Conservation (phyloP, 208 protist genomes). For the Phytomonas francai region DNA sequence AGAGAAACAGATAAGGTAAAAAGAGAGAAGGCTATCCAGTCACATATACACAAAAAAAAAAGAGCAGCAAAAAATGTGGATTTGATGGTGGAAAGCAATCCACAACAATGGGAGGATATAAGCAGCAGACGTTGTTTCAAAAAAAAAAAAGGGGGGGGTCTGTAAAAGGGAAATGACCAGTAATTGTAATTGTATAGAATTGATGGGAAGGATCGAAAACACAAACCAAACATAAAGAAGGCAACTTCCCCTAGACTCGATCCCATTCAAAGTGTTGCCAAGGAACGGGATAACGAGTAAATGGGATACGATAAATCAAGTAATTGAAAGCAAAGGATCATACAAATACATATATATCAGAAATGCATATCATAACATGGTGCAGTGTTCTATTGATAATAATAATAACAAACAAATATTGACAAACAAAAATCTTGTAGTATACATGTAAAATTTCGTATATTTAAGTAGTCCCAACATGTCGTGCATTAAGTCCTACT, state of each 20-base stretch:
- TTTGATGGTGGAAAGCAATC: background rate
- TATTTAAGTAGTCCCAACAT: background rate
- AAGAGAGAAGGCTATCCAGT: background rate
- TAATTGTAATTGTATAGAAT: background rate
- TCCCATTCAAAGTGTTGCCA: background rate
- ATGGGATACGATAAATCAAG: background rate
- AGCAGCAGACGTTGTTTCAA: background rate
- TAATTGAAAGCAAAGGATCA: background rate
- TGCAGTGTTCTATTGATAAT: background rate
- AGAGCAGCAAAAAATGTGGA: background rate
- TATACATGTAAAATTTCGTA: background rate
- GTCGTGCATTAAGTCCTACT: background rate
- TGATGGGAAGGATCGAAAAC: background rate
- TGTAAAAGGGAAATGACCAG: background rate
- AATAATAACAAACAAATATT: background rate
- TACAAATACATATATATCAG: background rate
- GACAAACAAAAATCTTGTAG: background rate
- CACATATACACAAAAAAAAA: slow-evolving; percentile 5
- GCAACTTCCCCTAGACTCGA: background rate
- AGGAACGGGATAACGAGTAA: background rate
- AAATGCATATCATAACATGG: background rate
- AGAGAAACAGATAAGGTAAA: background rate
- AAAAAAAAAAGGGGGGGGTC: background rate
- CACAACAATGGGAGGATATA: background rate
- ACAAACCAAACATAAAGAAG: background rate